Evolutionary conservation across 768 basidiomycete species (phyloP).

Genomic region (Psilocybe cyanescens): DNA sequence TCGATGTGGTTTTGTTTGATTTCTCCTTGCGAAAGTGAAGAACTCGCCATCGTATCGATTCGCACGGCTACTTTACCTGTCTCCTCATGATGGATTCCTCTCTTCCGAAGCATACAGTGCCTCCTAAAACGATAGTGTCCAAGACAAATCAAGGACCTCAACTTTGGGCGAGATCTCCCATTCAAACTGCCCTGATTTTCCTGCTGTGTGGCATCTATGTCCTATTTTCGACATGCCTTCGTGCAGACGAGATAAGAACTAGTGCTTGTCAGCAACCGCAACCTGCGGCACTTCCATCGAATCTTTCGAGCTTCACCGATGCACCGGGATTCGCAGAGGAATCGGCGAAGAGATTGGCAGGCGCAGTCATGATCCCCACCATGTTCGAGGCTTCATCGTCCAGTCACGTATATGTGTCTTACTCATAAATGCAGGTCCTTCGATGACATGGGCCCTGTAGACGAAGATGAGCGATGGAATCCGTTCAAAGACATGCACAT

Average conservation of each 20-base stretch:
- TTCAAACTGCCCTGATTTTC: not conserved
- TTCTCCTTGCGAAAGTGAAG: no score
- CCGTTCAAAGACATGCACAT: slow-evolving; percentile 29
- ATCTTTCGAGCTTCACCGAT: slow-evolving; percentile 24
- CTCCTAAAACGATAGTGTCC: not conserved
- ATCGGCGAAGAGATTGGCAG: slow-evolving; percentile 27
- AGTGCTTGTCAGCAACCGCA: slow-evolving; percentile 24
- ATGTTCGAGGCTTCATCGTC: slow-evolving; percentile 19
- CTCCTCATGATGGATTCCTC: not conserved
- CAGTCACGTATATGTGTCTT: not conserved
- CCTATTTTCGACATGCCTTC: not conserved
- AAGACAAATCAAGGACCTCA: not conserved
- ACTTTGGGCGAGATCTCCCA: not conserved
- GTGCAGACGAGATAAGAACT: not conserved
- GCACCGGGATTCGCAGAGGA: slow-evolving; percentile 23
- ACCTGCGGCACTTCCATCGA: slow-evolving; percentile 22
- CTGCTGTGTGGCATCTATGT: not conserved
- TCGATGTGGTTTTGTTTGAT: no score
- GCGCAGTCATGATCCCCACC: slow-evolving; percentile 31
- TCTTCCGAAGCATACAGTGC: not conserved
- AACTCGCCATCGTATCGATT: no score
- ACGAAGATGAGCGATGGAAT: slow-evolving; percentile 29
- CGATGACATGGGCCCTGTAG: slow-evolving; percentile 32
- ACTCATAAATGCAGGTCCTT: slow-evolving; percentile 25
- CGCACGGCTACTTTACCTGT: not conserved